These are phyloP conservation scores for Rubia peregrina DNA, from an alignment of 305 asterid genomes.

Conservation along the genomic window DNA sequence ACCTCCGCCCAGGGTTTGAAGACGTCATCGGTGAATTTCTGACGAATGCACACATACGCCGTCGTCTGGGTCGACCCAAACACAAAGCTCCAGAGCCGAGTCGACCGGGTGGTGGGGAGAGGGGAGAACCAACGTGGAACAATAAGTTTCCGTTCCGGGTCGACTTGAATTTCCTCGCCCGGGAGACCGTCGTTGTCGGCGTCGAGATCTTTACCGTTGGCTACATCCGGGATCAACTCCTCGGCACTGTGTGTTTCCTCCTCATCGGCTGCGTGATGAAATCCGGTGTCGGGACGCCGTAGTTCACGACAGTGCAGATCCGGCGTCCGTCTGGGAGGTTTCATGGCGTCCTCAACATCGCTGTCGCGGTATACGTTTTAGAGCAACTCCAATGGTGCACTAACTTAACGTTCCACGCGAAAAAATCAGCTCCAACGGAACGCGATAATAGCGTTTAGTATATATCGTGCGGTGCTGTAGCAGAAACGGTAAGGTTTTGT, in stretches of 20 bases:
- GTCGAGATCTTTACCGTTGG: conserved; percentile 76
- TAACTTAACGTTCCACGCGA: too few species aligned
- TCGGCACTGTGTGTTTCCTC: conserved; percentile 72
- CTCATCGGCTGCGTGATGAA: conserved; percentile 41
- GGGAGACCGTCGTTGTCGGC: conserved; percentile 80
- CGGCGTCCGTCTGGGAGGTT: conserved; percentile 84
- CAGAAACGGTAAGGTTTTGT: too few species aligned
- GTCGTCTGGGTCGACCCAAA: conserved; percentile 61
- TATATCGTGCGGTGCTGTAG: too few species aligned
- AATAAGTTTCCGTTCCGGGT: conserved; percentile 83
- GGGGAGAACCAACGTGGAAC: conserved; percentile 85
- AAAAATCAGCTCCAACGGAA: too few species aligned
- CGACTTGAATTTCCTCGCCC: conserved; percentile 43
- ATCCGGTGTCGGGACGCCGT: conserved; percentile 34
- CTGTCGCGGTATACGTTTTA: conserved; percentile 38
- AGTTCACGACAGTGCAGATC: conserved; percentile 67
- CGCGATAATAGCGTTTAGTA: too few species aligned
- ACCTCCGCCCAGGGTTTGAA: conserved; percentile 46
- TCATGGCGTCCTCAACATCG: conserved; percentile 73
- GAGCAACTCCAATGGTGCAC: too few species aligned
- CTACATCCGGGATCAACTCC: conserved; percentile 45
- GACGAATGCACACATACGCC: conserved; percentile 66
- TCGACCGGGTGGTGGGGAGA: conserved; percentile 58
- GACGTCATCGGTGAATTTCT: conserved; percentile 49
- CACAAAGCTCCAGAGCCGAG: conserved; percentile 53